phyloP scores from a whole-genome alignment of 306 rosid species.

The Cajanus cajan region DNA sequence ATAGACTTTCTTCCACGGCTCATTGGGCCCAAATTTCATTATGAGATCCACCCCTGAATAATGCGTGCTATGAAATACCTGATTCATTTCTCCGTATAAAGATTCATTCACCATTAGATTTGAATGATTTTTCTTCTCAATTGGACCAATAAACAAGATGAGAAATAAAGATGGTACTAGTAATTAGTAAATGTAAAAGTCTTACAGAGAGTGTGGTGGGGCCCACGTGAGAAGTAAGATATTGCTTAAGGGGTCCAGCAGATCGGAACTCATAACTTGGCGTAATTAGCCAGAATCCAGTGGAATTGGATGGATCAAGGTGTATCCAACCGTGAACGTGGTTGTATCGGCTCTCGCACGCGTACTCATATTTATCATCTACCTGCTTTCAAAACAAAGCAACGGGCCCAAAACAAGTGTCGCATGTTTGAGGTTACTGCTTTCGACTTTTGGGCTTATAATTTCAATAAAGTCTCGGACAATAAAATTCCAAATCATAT shows the following conservation, averaged over 20 bases:
- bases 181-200: not conserved
- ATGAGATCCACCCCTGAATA: constrained; percentile 75
- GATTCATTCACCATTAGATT: not conserved
- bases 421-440: not conserved
- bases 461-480: too few relatives aligned
- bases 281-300: constrained; percentile 72
- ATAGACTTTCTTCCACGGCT: constrained; percentile 84
- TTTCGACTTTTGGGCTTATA: not conserved
- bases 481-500: too few relatives aligned
- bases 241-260: constrained; percentile 84
- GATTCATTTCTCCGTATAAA: not conserved
- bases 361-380: constrained; percentile 84
- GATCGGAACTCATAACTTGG: constrained; percentile 70
- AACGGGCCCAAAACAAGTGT: not conserved
- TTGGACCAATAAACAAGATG: not conserved
- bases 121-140: not conserved
- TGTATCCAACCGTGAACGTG: constrained; percentile 83
- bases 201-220: constrained; percentile 70
- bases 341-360: constrained; percentile 51
- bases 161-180: not conserved
- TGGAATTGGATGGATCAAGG: constrained; percentile 36
- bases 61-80: constrained; percentile 90
- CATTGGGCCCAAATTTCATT: constrained; percentile 51
- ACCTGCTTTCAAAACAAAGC: constrained; percentile 39
- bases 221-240: constrained; percentile 74